Evolutionary conservation across 495 filamentous ascomycete genomes (phyloP), one percentile per base, ranked within the genome.

Genomic region (Cercophora sp.): DNA sequence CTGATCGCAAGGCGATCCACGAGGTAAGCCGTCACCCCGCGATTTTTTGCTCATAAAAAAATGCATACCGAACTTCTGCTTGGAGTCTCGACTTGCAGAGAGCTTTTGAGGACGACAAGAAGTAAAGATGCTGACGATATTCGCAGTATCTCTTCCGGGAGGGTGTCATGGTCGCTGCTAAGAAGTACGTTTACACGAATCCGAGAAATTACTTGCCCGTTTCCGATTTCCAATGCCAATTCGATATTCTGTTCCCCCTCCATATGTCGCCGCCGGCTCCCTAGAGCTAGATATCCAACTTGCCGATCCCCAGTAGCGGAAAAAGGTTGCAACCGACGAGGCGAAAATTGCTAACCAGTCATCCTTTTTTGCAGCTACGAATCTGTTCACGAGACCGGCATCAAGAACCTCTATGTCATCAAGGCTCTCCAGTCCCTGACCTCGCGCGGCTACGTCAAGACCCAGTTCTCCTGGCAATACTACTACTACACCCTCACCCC

Each of bases 401-500:
- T 93, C 76, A 93, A 92, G 85, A 98, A 98, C 84, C 90, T 98
- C 66, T 96, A 71, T 71, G 91, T 98, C 72, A 87, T 98, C 83
- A 98, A 98, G 85, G 94, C 93, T 59, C 82, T 81, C 77, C 93
- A 98, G 82, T 98, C 93, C 55, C 83, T 98, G 66, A 91, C 84
- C 79, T 97, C 93, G 66, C 90, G 92, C 73, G 91, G 91, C 71
- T 98, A 85, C 76, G 82, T 98, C 78, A 97, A 97, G 87, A 98
- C 93, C 62, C 93, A 91, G 75, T 98, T 98, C 87, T 95, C 90
- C 56, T 98, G 93, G 93, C 93, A 98, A 81, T 97, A 91, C 85
- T 98, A 96, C 85, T 98, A 98, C 87, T 98, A 98, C 86, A 98
- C 94, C 75, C 85, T 98, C 71, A 98, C 93, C 72, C 90, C 91